phyloP scores from a whole-genome alignment of 2,329 filamentous ascomycete genomes.

The Penicillium sp. region DNA sequence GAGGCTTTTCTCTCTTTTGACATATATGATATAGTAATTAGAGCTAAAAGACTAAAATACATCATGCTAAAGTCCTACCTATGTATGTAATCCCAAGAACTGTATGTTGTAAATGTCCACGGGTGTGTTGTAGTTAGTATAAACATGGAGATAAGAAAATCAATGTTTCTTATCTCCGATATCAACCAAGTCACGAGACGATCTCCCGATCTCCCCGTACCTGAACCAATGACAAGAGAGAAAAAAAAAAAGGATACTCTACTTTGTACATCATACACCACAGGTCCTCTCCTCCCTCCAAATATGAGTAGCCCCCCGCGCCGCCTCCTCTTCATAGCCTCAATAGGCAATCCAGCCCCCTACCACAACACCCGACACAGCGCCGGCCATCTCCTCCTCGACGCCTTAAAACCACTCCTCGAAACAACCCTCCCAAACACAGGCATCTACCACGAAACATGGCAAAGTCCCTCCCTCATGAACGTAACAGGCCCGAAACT shows the following conservation, averaged over 20 bases:
- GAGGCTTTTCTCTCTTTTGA: not conserved
- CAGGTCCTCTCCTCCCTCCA: not conserved
- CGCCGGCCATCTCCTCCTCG: conserved; percentile 77
- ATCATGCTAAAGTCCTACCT: not conserved
- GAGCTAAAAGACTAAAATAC: not conserved
- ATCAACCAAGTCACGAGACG: conserved; percentile 1
- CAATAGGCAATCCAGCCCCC: conserved; percentile 76
- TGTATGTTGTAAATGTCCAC: no score
- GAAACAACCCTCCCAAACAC: conserved; percentile 41
- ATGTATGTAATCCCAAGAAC: not conserved
- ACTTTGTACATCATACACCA: not conserved
- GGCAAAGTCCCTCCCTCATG: conserved; percentile 78
- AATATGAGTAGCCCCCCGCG: conserved; percentile 20
- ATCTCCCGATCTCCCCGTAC: conserved; percentile 1
- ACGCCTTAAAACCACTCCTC: conserved; percentile 57
- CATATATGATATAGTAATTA: not conserved
- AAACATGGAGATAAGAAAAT: not conserved
- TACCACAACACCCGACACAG: conserved; percentile 81
- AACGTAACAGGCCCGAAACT: conserved; percentile 77
- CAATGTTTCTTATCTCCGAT: not conserved
- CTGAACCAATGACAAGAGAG: not conserved
- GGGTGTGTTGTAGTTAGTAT: not conserved
- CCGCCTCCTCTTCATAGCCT: conserved; percentile 69
- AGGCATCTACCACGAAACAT: conserved; percentile 45
- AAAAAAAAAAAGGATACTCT: not conserved